Evolutionary conservation across 441 rosid genomes (phyloP), one percentile per base, ranked within the genome.

Genomic region (Brassica hybrid): DNA sequence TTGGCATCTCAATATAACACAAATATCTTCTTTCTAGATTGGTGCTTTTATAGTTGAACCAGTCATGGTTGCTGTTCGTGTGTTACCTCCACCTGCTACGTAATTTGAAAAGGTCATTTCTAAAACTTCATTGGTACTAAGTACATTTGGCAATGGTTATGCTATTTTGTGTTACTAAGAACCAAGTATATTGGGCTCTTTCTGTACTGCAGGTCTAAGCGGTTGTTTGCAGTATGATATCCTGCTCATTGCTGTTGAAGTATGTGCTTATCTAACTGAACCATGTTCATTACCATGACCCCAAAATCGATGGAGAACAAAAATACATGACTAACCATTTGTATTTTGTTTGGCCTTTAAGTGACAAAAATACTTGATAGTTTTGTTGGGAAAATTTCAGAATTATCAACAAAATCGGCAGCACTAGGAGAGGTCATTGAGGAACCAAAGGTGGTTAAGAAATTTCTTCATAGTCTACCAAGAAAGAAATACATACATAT

Each of bases 41-140:
- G 98, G 91, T 82, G 99, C 98, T 70, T 95, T 93, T 83, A 91
- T 91, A 23, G 98, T 97, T 14, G 99, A 93, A 74, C 99, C 99
- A 41, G 96, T 93, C 74, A 93, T 95, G 97, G 98, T 98, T 57
- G 97, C 99, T 43, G 98, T 98, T 36, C 98, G 97, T 48, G 99
- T 95, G 76, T 90, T 95, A 72, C 91, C 89, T 80, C 99, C 99
- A 48, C 99, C 99, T 50, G 97, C 90, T 50, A 90, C 98, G 63
- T 95, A 93, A 83, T 95, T 95, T 74, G 98, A 95, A 7, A 95
- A 93, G 98, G 99, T 89, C 74, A 71, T 56, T 62, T 23, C 36
- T 0, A 7, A 58, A 65, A 17, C 56, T 60, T 66, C 74, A 11
- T 27, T 54, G 2, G 21, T 34, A 5, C 19, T 17, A 19, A 54